Percentiles rank a stretch among this genome's conserved stretches.
Evolutionary conservation across 2,329 filamentous ascomycete species (phyloP).

Genomic region (Teratosphaeria viscida): DNA sequence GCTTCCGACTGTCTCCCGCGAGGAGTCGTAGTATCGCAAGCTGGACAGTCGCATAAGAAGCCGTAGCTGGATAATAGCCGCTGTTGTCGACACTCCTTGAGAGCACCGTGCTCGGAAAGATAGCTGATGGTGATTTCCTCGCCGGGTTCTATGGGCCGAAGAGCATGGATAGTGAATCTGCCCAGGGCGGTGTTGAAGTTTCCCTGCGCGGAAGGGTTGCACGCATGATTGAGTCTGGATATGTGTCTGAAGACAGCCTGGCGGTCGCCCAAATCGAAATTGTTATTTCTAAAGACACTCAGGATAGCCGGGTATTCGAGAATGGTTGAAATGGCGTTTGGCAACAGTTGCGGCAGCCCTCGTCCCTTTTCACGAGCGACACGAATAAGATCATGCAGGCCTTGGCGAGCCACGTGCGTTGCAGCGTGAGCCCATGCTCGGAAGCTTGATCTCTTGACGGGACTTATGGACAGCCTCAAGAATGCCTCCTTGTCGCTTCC

Average conservation of each 20-base stretch:
- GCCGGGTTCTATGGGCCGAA: slow-evolving; percentile 25
- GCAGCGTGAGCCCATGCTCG: slow-evolving; percentile 6
- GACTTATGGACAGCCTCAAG: slow-evolving; percentile 5
- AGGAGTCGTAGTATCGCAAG: slow-evolving; percentile 17
- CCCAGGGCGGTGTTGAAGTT: slow-evolving; percentile 24
- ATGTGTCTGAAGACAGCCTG: slow-evolving; percentile 26
- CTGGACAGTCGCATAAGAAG: slow-evolving; percentile 27
- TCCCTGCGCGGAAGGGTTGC: slow-evolving; percentile 27
- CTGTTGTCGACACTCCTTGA: slow-evolving; percentile 8
- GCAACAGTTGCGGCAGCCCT: neutral
- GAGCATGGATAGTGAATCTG: slow-evolving; percentile 22
- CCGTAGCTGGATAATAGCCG: slow-evolving; percentile 16
- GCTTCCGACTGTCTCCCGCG: slow-evolving; percentile 6
- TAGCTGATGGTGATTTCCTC: slow-evolving; percentile 31
- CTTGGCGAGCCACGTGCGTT: slow-evolving; percentile 6
- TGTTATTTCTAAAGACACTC: slow-evolving; percentile 21
- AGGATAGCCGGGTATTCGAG: slow-evolving; percentile 11
- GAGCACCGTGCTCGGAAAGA: slow-evolving; percentile 13
- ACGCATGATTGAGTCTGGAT: slow-evolving; percentile 30
- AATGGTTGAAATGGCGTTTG: slow-evolving; percentile 2
- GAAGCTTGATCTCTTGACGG: slow-evolving; percentile 3
- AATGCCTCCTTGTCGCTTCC: slow-evolving; percentile 9
- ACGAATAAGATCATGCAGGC: neutral
- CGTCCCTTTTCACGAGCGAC: neutral
- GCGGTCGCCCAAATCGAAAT: slow-evolving; percentile 16